phyloP scores from a whole-genome alignment of 2,329 filamentous ascomycete species.

The Diaporthe citrichinensis region DNA sequence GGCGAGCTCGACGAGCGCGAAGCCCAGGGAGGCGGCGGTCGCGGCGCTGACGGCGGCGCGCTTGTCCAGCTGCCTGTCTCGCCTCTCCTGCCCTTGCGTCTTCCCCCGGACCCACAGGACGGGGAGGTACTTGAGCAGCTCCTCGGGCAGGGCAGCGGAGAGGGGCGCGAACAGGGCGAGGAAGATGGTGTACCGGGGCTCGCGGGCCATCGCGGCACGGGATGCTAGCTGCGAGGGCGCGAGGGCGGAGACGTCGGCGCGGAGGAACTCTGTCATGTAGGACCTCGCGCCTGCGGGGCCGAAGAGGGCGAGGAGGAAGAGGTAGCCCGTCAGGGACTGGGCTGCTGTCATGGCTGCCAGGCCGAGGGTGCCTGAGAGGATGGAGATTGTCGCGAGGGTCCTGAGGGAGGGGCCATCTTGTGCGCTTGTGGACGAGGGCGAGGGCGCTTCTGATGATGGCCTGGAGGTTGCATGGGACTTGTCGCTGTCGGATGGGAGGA shows the following conservation, averaged over 20 bases:
- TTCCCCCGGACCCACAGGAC: neutral
- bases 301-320: constrained; percentile 13
- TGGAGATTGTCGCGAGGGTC: neutral
- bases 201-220: neutral
- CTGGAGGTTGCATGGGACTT: neutral
- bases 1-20: neutral
- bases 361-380: constrained; percentile 6
- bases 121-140: constrained; percentile 17
- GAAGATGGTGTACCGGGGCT: neutral
- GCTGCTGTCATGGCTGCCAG: neutral
- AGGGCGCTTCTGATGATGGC: neutral
- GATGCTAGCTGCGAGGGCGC: neutral
- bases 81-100: neutral
- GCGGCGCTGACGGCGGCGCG: constrained; percentile 23
- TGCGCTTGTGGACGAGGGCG: neutral
- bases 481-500: constrained; percentile 1
- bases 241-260: neutral
- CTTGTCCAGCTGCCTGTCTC: neutral
- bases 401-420: neutral
- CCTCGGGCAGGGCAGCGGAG: constrained; percentile 4
- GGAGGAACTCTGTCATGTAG: neutral
- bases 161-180: neutral
- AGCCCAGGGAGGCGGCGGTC: neutral
- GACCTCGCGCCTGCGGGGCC: neutral
- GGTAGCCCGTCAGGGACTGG: neutral